These are phyloP conservation scores for Aspergillus sp. DNA, from an alignment of 2,329 filamentous ascomycete genomes.

Conservation along the genomic window DNA sequence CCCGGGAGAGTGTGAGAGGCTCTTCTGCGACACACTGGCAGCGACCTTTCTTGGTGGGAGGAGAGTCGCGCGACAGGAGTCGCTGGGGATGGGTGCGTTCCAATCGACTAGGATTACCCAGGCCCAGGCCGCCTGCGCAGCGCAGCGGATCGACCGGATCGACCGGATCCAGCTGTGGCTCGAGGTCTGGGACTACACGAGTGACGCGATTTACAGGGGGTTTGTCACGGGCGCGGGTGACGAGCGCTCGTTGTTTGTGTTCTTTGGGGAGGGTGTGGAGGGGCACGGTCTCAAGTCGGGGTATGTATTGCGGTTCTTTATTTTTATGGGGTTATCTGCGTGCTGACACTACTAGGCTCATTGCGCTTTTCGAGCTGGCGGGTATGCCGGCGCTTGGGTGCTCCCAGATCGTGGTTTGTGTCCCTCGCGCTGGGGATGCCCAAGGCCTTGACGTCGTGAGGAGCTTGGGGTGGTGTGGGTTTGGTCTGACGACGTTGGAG, in stretches of 20 bases:
- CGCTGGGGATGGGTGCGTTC: slow-evolving; percentile 73
- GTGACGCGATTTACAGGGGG: slow-evolving; percentile 74
- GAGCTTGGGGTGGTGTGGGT: slow-evolving; percentile 88
- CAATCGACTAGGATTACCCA: slow-evolving; percentile 22
- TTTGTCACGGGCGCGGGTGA: slow-evolving; percentile 65
- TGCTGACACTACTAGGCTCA: too few relatives aligned
- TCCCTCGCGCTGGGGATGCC: slow-evolving; percentile 60
- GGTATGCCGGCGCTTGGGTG: slow-evolving; percentile 63
- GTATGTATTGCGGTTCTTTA: too few relatives aligned
- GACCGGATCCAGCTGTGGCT: slow-evolving; percentile 25
- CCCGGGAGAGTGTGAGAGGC: slow-evolving; percentile 99
- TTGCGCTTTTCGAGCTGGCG: slow-evolving; percentile 83
- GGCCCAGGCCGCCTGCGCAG: too few relatives aligned
- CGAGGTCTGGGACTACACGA: slow-evolving; percentile 61
- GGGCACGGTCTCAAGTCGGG: slow-evolving; percentile 76
- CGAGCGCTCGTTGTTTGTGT: slow-evolving; percentile 72
- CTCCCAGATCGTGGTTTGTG: slow-evolving; percentile 66
- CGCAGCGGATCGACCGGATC: too few relatives aligned
- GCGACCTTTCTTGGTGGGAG: slow-evolving; percentile 94
- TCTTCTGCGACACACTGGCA: slow-evolving; percentile 95
- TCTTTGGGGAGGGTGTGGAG: slow-evolving; percentile 68
- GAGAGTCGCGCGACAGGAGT: slow-evolving; percentile 66
- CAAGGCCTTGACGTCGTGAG: slow-evolving; percentile 58
- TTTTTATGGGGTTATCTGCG: too few relatives aligned
- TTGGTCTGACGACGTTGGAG: slow-evolving; percentile 71